phyloP scores from a whole-genome alignment of 2,329 filamentous ascomycete genomes.

The Grosmannia huntii region DNA sequence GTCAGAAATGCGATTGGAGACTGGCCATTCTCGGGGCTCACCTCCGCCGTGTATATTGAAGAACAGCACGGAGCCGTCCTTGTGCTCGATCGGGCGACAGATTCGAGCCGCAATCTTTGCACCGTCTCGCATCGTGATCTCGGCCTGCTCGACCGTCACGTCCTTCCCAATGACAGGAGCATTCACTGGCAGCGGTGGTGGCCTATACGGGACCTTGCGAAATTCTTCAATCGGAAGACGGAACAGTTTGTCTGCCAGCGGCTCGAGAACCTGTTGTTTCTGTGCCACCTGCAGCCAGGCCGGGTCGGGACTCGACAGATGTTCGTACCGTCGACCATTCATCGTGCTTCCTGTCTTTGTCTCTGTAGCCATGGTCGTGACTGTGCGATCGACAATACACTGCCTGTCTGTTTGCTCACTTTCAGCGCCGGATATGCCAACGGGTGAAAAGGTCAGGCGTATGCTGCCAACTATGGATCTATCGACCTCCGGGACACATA shows the following conservation, averaged over 20 bases:
- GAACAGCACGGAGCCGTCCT: not conserved
- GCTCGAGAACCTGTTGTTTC: not conserved
- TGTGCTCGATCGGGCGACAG: not conserved
- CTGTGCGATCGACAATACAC: not conserved
- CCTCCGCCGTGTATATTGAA: constrained; percentile 6
- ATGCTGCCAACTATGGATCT: not conserved
- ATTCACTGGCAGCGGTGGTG: not conserved
- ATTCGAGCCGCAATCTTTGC: not conserved
- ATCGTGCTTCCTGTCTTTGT: not conserved
- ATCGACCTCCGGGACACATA: not conserved
- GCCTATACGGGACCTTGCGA: constrained; percentile 7
- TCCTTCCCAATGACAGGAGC: not conserved
- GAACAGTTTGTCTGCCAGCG: not conserved
- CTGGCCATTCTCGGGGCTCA: not conserved
- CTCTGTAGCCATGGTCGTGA: not conserved
- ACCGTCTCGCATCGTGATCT: constrained; percentile 3
- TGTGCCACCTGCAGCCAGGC: constrained; percentile 3
- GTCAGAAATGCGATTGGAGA: not conserved
- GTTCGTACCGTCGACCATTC: not conserved
- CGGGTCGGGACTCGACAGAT: constrained; percentile 1
- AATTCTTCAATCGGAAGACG: constrained; percentile 4
- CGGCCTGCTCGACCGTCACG: not conserved
- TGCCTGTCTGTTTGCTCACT: not conserved
- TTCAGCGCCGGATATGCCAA: not conserved
- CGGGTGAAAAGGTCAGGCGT: not conserved